Base-by-base conservation (phyloP, 768 basidiomycete species). In the Coprinopsis cinerea region DNA sequence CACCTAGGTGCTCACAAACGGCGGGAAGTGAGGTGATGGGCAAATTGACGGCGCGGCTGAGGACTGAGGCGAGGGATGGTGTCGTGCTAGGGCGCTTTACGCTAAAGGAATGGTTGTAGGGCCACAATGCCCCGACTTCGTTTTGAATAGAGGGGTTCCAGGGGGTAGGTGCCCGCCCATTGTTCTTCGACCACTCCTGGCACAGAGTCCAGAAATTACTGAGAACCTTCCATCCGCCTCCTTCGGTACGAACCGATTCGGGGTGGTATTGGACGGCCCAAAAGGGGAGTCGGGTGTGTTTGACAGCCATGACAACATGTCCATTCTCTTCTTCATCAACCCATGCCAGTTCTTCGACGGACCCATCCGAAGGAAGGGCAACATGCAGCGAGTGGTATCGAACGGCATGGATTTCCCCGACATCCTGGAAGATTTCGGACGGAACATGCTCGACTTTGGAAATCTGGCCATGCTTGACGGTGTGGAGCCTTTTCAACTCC, bases 181-280 rank as follows among this genome's bases (percentile, higher is more conserved):
- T 61, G 10, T 62, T 57, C 28, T 56, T 59, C 2, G 72, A 67
- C 86, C 88, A 91, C 6, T 64, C 62, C 44, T 74, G 70, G 17
- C 86, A 82, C 17, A 88, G 69, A 20, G 64, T 63, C 86, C 86
- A 91, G 60, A 91, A 91, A 62, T 89, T 92, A 18, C 63, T 64
- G 49, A 91, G 54, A 14, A 89, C 78, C 49, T 82, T 75, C n/a
- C 75, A 58, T 1, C 88, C 88, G 4, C 84, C 85, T 2, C 75
- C 78, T 36, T 71, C 68, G 1, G 88, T 92, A 56, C 85, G 75
- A 2, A 86, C 78, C 3, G 89, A 92, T 61, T 92, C 90, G 4
- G 90, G 90, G 61, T 92, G 90, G 61, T 92, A 92, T 59, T 92
- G 90, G 20, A 92, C 90, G 2, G 85, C 88, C 84, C 86, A 92